Evolutionary conservation across 257 asterid species (phyloP), one percentile per base, ranked within the genome.

Genomic region (Oldenlandia corymbosa): DNA sequence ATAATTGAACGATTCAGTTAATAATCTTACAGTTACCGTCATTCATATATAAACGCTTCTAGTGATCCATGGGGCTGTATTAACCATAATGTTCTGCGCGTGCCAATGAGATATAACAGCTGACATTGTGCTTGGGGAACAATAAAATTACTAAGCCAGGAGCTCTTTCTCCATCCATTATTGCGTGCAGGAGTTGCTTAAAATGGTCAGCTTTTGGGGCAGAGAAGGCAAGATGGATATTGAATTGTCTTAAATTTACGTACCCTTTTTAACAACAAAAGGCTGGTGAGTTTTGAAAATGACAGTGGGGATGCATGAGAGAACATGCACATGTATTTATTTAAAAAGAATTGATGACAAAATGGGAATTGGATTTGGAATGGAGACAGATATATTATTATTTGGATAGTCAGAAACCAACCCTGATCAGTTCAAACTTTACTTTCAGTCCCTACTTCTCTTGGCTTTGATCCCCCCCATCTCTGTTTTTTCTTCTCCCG

Each of bases 301-400:
- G 64, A 43, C 68, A 18, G 21, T 36, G 20, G 2, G 18, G 20
- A 34, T 41, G 34, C 46, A 62, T 31, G 60, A 1, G 13, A n/a
- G 45, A 23, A 37, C 50, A 52, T 24, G 60, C 27, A 60, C 20
- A 60, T 34, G 37, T 13, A 55, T 54, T 3, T 34, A 34, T 34
- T 3, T 34, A 34, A 9, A 34, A 9, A 32, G 48, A 66, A 71
- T n/a, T n/a, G 71, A 57, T 71, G 80, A 78, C 80, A 78, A 75
- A 78, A 30, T 58, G 62, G 70, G 73, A 74, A 68, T 59, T 65
- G 70, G 64, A 63, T 61, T 67, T 54, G n/a, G n/a, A n/a, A n/a
- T n/a, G n/a, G n/a, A n/a, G n/a, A n/a, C n/a, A n/a, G n/a, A n/a
- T n/a, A n/a, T n/a, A n/a, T n/a, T n/a, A n/a, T n/a, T n/a, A n/a